phyloP scores from a whole-genome alignment of 495 filamentous ascomycete species.

The Trichoderma asperelloides region DNA sequence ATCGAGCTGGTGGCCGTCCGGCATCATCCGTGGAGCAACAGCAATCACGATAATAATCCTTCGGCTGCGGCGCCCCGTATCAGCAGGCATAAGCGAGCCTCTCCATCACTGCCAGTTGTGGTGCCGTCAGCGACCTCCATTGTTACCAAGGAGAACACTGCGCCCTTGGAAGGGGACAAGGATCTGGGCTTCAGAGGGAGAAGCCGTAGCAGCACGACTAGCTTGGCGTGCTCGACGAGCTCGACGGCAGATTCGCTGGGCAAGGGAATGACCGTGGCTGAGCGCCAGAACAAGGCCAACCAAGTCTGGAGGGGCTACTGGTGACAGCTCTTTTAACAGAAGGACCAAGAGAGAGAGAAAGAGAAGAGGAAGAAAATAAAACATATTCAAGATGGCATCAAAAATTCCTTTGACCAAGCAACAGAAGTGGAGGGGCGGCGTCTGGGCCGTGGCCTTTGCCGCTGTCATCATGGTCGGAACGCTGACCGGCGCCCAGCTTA shows the following conservation, averaged over 20 bases:
- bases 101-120: not conserved
- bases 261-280: not conserved
- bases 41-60: not conserved
- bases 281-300: not conserved
- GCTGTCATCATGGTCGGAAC: slow-evolving; percentile 41
- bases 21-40: too few species aligned
- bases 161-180: not conserved
- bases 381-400: not conserved
- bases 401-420: not conserved
- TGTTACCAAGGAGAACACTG: not conserved
- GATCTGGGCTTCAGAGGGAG: not conserved
- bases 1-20: not conserved
- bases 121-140: not conserved
- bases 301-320: slow-evolving; percentile 8
- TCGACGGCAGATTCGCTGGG: not conserved
- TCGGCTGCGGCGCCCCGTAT: not conserved
- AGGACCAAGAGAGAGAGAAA: not conserved
- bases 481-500: slow-evolving; percentile 51
- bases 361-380: not conserved
- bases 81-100: not conserved
- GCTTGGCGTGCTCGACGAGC: not conserved
- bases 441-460: slow-evolving; percentile 41
- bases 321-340: not conserved
- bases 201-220: not conserved
- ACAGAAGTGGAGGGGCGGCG: slow-evolving; percentile 23